These are phyloP conservation scores for Pythium utonaiense DNA, from an alignment of 352 stramenopile genomes.

Conservation along the genomic window DNA sequence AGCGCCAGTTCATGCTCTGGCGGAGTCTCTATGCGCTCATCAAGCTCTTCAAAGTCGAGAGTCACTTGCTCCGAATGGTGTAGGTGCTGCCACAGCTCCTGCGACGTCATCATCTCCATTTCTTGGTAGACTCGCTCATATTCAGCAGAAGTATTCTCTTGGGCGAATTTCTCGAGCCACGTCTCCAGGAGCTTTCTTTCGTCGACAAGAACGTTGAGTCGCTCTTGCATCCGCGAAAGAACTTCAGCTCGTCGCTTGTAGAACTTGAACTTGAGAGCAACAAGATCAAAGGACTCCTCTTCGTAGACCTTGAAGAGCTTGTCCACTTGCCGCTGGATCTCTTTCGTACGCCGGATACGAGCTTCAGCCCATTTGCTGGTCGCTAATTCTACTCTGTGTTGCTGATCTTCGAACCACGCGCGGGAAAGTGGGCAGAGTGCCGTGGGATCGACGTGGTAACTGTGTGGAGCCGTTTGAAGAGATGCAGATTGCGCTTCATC, in stretches of 20 bases:
- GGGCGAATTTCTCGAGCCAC: slow-evolving; percentile 8
- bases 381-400: background rate
- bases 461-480: slow-evolving; percentile 20
- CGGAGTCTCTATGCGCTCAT: slow-evolving; percentile 2
- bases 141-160: background rate
- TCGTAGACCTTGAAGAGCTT: slow-evolving; percentile 35
- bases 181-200: slow-evolving; percentile 17
- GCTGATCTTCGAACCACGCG: slow-evolving; percentile 9
- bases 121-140: background rate
- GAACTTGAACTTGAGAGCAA: slow-evolving; percentile 17
- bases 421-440: slow-evolving; percentile 14
- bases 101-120: slow-evolving; percentile 5
- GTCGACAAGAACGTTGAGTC: slow-evolving; percentile 6
- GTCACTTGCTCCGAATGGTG: background rate
- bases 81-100: slow-evolving; percentile 17
- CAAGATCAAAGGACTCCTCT: slow-evolving; percentile 28
- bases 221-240: background rate
- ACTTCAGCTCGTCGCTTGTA: slow-evolving; percentile 16
- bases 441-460: slow-evolving; percentile 29
- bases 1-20: background rate
- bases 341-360: slow-evolving; percentile 15
- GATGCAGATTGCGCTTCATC: slow-evolving; percentile 19
- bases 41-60: slow-evolving; percentile 1
- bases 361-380: slow-evolving; percentile 24
- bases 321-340: slow-evolving; percentile 24